phyloP scores from a whole-genome alignment of 2,329 filamentous ascomycete genomes.

The Trichoderma hamatum region DNA sequence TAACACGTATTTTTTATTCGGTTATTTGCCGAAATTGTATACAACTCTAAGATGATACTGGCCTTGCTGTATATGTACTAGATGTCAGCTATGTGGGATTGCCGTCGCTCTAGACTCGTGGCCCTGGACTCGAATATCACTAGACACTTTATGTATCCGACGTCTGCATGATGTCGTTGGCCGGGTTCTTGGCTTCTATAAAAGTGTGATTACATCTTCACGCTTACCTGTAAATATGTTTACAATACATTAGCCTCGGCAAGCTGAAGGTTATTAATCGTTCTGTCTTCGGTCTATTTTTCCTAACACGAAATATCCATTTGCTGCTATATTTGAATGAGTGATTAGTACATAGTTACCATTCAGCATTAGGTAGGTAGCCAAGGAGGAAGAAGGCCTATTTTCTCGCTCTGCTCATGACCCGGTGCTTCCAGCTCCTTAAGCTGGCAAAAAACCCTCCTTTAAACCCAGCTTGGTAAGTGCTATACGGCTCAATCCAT shows the following conservation, averaged over 20 bases:
- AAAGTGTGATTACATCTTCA: background rate
- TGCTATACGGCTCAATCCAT: background rate
- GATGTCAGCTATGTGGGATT: background rate
- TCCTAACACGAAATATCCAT: too few species aligned
- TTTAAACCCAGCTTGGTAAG: background rate
- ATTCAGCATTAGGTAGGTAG: too few species aligned
- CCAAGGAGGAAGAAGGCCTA: too few species aligned
- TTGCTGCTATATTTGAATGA: too few species aligned
- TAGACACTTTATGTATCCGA: background rate
- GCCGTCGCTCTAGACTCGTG: background rate
- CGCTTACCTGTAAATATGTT: background rate
- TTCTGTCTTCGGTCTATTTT: background rate
- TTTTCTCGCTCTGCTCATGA: too few species aligned
- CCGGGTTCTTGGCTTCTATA: background rate
- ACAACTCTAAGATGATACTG: background rate
- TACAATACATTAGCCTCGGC: background rate
- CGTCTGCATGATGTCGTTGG: background rate
- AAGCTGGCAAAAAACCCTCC: background rate
- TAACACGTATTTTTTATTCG: background rate
- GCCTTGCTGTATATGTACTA: background rate
- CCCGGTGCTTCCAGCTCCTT: background rate
- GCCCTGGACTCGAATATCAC: background rate
- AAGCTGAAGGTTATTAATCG: background rate
- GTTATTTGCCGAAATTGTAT: background rate
- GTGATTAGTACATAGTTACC: too few species aligned